Base-by-base conservation (phyloP, 768 basidiomycete genomes). In the Lentinula sp. region DNA sequence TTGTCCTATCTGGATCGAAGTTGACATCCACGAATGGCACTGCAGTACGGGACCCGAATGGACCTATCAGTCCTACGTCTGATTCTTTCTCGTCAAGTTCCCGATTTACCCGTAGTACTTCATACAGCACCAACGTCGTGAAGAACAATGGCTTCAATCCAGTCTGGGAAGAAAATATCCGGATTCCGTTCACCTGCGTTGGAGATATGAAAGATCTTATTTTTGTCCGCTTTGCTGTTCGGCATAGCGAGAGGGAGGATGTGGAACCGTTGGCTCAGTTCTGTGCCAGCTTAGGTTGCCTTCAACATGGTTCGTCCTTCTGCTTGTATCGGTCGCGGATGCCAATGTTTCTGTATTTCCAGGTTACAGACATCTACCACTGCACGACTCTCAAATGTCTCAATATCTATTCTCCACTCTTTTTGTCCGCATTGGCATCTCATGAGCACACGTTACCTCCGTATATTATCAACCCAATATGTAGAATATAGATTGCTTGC, bases 111-210 rank as follows among this genome's bases (percentile, higher is more conserved):
- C 76, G 80, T 23, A 77, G 80, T 5, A 70, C 86, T 21, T 78
- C 79, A 5, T 71, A 71, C 59, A 79, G 81, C 46, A 96, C 93
- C 3, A 74, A 73, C 21, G 75, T 80, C 0, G 84, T 95, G 59
- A 85, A 84, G 73, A 88, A 92, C 70, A 95, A 95, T 69, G 93
- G 95, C 0, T 95, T 96, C 76, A 97, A 97, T 71, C 96, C 96
- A 0, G 74, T 84, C 1, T 98, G 95, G 91, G 80, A 92, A 63
- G 85, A 94, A 66, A 70, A 70, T 42, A 72, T 95, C 28, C 71
- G 74, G 18, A 71, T 95, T 21, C 86, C 87, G n/a, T 95, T 95
- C 67, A 84, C 85, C 54, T 86, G 87, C 65, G 79, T 88, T 32
- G 84, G 88, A 0, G 75, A 73, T 43, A 91, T 95, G 89, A 76